Conservation (phyloP, 345 rosid genomes). For the Balakata baccata region DNA sequence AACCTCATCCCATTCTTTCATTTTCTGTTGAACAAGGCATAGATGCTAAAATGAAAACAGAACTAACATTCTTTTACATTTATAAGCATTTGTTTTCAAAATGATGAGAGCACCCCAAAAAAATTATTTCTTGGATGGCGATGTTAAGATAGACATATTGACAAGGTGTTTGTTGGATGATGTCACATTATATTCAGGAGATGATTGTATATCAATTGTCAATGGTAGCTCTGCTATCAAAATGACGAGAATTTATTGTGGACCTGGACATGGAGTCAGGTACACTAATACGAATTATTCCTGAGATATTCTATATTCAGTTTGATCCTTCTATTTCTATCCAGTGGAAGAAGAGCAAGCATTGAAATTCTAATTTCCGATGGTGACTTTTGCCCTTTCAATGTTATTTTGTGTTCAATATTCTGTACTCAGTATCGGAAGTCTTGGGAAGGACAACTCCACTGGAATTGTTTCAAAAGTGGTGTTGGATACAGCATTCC, state of each 20-base stretch:
- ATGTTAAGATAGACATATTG: neutral
- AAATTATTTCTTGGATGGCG: neutral
- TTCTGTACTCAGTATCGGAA: constrained; percentile 62
- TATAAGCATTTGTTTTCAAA: neutral
- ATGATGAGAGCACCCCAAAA: neutral
- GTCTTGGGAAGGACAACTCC: constrained; percentile 86
- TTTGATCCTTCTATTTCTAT: neutral
- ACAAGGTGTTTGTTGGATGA: neutral
- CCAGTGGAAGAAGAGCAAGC: neutral
- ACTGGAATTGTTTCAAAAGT: constrained; percentile 71
- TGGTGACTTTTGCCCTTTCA: neutral
- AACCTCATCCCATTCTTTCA: constrained; percentile 1
- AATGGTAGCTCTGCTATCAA: constrained; percentile 68
- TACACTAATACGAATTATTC: constrained; percentile 17
- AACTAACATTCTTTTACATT: neutral
- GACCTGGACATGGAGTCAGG: constrained; percentile 99
- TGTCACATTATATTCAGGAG: constrained; percentile 51
- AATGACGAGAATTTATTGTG: constrained; percentile 85
- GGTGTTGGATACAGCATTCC: constrained; percentile 77
- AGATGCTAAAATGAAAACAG: neutral
- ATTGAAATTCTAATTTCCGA: neutral
- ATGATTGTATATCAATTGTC: constrained; percentile 87
- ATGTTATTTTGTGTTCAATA: neutral
- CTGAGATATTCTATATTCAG: neutral
- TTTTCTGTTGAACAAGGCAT: neutral